Base-by-base conservation (phyloP, 495 filamentous ascomycete species). In the Aspergillus avenaceus region DNA sequence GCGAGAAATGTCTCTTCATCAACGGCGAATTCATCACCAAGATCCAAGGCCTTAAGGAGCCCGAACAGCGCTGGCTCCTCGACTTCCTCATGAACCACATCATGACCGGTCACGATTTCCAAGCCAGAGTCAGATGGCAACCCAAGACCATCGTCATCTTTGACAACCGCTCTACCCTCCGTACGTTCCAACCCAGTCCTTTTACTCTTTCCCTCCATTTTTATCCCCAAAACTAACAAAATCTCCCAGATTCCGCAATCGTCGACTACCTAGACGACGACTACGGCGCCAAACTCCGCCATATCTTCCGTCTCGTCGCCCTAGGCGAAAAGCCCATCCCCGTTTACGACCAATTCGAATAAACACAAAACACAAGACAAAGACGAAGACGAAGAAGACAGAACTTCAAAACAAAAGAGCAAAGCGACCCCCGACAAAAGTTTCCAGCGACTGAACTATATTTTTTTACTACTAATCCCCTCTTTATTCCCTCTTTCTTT, bases 31-130 rank as follows among this genome's bases (percentile, higher is more conserved):
- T 91, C 63, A 85, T 88, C 45, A 90, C 83, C 55, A 77, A 80
- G 42, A 87, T 91, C 49, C 72, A 87, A 18, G 88, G 88, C 0
- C 63, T 91, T 14, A 85, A 85, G 41, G 82, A 85, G 54, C 64
- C 72, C 4, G 80, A 84, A 60, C 70, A 73, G 16, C 66, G 75
- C 42, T 71, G 69, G 58, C 69, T 92, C 14, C 72, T 93, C 53
- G 91, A 93, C 57, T 96, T 95, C 72, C 73, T 97, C 9, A 93
- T 88, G 72, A 83, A 92, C 64, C 91, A 96, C 61, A 84, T 95
- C 31, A 81, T 85, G 4, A 82, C 76, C 21, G 87, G 91, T 13
- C 82, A 85, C 56, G 90, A 96, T 70, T 91, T 93, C 76, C 91
- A 97, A 58, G 84, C 82, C 8, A 76, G 91, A n/a, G 83, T 97